Conservation (phyloP, 371 early-diverging fungal genomes). For the Circinella minor region DNA sequence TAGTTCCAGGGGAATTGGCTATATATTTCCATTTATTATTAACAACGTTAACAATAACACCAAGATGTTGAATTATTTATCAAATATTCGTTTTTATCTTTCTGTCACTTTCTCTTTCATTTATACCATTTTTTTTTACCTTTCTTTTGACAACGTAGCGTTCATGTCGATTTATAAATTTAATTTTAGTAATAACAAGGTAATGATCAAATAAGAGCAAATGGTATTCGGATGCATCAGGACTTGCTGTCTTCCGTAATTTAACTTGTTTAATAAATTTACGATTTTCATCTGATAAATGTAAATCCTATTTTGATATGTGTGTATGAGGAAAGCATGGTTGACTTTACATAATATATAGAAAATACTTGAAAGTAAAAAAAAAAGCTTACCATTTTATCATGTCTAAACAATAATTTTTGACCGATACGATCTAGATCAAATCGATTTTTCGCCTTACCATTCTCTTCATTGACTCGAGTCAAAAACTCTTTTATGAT, state of each 20-base stretch:
- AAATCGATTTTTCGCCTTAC: conserved; percentile 43
- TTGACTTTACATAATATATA: neutral
- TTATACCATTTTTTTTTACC: conserved; percentile 19
- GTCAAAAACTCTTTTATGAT: conserved; percentile 76
- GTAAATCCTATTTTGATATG: conserved; percentile 32
- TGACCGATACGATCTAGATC: conserved; percentile 45
- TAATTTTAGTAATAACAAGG: conserved; percentile 43
- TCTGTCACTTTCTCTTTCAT: too few relatives aligned
- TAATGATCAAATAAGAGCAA: conserved; percentile 51
- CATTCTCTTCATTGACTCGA: conserved; percentile 48
- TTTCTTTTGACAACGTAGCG: conserved; percentile 40
- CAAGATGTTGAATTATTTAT: neutral
- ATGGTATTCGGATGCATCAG: conserved; percentile 67
- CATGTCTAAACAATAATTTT: conserved; percentile 52
- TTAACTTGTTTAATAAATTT: conserved; percentile 43
- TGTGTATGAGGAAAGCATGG: too few relatives aligned
- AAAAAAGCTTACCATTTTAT: conserved; percentile 35
- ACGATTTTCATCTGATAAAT: conserved; percentile 34
- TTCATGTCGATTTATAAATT: conserved; percentile 31
- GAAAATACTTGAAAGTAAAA: too few relatives aligned
- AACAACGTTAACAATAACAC: too few relatives aligned
- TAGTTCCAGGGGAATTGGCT: conserved; percentile 81
- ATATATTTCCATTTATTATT: neutral
- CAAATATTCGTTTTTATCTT: too few relatives aligned
- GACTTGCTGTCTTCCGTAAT: conserved; percentile 52